Base-by-base conservation (phyloP, 306 rosid species). In the Ochetophila trinervis region DNA sequence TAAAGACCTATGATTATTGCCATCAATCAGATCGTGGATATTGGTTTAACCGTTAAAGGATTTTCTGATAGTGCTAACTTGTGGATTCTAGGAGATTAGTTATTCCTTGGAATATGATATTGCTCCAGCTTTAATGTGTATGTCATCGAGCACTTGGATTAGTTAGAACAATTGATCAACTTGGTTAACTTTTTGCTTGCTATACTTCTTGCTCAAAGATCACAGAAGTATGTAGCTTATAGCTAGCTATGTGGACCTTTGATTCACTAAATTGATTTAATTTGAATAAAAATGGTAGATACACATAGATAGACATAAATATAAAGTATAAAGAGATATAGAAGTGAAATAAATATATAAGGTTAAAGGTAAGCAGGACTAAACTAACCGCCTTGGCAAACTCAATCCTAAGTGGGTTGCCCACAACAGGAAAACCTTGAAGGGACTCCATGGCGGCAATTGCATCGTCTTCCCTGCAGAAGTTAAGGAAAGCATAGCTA, bases 301-400 rank as follows among this genome's bases (percentile, higher is more conserved):
- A 70, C 62, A 56, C 53, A 71, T 44, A 58, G 18, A 40, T 14
- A 62, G 30, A 34, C 32, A 50, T 20, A 56, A 34, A 67, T 54
- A 30, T 59, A 75, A 63, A 72, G 34, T 21, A 34, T 42, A 57
- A 21, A 73, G 4, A 20, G 51, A 59, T 21, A 71, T 27, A 3
- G 44, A 35, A 67, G 51, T 58, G 27, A 52, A 42, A 65, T 59
- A 78, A 74, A 64, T 65, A 74, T 79, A 81, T 77, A 67, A 72
- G 23, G 72, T 65, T 86, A 83, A 83, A 80, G 81, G 74, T 68
- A 81, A 57, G 55, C 62, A 24, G 59, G 87, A 85, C 92, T 83
- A 80, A 84, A 93, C 99, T 93, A 94, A 93, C 99, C 99, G 95
- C 96, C 97, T 90, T 93, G 37, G 97, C 86, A 90, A 88, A 90